phyloP scores from a whole-genome alignment of 176 grass and related monocot genomes.

The Carex kokanica region DNA sequence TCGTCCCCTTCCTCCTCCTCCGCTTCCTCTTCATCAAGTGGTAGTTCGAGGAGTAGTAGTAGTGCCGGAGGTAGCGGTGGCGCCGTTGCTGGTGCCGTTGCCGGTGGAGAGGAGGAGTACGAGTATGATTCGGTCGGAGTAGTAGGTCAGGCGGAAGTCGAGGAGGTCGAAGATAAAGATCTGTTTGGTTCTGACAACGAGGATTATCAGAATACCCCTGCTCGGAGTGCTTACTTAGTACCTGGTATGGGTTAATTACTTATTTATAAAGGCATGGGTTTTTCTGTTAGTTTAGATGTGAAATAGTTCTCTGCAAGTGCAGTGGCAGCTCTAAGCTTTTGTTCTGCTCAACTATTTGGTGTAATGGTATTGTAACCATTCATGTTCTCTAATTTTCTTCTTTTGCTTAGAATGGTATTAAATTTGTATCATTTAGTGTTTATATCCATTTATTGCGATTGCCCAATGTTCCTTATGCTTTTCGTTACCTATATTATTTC shows the following conservation, averaged over 20 bases:
- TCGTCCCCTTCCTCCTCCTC: constrained; percentile 77
- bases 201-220: constrained; percentile 67
- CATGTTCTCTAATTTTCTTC: background rate
- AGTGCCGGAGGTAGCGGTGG: constrained; percentile 48
- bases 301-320: background rate
- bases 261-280: background rate
- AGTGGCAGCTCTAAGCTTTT: background rate
- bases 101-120: constrained; percentile 38
- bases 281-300: background rate
- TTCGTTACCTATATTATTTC: background rate
- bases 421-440: background rate
- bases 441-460: background rate
- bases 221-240: constrained; percentile 59
- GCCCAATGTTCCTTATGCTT: background rate
- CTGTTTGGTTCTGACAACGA: constrained; percentile 94
- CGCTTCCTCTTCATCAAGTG: constrained; percentile 55
- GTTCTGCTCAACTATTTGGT: background rate
- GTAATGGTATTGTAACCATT: background rate
- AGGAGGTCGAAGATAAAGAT: constrained; percentile 61
- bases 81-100: constrained; percentile 28
- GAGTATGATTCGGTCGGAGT: constrained; percentile 36
- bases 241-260: constrained; percentile 50
- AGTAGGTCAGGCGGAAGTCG: constrained; percentile 16
- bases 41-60: constrained; percentile 44
- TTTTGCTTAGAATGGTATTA: background rate